These are phyloP conservation scores for Neospora caninum DNA, from an alignment of 169 alveolate species.

Conservation along the genomic window DNA sequence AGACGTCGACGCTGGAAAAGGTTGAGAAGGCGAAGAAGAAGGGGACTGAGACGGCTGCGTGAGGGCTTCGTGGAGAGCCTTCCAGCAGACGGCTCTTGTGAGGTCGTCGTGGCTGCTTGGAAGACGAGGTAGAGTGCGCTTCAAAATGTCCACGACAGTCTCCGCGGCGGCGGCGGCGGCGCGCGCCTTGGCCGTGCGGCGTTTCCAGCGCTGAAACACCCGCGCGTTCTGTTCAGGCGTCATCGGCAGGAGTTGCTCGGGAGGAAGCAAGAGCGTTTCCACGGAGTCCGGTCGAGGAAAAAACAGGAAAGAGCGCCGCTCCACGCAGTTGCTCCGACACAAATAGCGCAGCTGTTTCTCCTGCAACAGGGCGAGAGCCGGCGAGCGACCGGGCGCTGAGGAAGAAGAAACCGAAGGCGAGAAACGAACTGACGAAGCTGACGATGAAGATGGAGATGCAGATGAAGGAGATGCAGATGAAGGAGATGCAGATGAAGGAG, in stretches of 20 bases:
- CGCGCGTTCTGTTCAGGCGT: slow-evolving; percentile 65
- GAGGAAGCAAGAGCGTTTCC: slow-evolving; percentile 65
- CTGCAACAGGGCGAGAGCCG: slow-evolving; percentile 16
- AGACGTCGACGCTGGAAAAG: no score
- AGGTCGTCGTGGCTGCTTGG: no score
- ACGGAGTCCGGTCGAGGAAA: slow-evolving; percentile 57
- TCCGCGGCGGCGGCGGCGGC: slow-evolving; percentile 35
- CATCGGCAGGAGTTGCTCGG: slow-evolving; percentile 72
- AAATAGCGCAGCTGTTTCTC: slow-evolving; percentile 76
- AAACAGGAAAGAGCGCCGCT: slow-evolving; percentile 59
- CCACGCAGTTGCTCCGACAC: slow-evolving; percentile 69
- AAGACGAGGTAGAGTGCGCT: no score
- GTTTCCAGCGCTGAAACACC: slow-evolving; percentile 28
- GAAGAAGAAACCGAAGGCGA: background rate
- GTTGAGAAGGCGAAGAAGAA: no score
- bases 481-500: background rate
- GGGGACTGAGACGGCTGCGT: no score
- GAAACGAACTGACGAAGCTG: background rate
- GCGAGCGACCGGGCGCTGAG: slow-evolving; percentile 20
- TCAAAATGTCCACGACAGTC: background rate
- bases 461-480: background rate
- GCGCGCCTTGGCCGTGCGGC: background rate
- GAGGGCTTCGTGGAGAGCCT: no score
- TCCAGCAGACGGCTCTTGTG: no score
- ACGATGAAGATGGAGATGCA: background rate